Conservation (phyloP, 2,329 filamentous ascomycete species). For the Fusarium agapanthi region DNA sequence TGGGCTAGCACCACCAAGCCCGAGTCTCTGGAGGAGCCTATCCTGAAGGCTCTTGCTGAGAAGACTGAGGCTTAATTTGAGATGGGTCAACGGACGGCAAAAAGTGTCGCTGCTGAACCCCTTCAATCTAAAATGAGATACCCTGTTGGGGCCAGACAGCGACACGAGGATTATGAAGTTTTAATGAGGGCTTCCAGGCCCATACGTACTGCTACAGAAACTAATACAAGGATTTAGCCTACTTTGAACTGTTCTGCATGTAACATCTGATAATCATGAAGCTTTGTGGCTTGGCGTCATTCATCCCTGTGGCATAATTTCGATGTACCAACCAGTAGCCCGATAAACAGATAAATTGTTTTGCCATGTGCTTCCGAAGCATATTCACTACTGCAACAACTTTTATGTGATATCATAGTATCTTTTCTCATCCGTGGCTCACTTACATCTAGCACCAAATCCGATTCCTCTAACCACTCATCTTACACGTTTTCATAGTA, state of each 20-base stretch:
- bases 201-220: slow-evolving; percentile 3
- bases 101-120: not conserved
- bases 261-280: not conserved
- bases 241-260: not conserved
- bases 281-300: not conserved
- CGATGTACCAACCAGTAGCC: not conserved
- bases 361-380: not conserved
- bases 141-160: slow-evolving; percentile 13
- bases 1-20: slow-evolving; percentile 93
- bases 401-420: not conserved
- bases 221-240: slow-evolving; percentile 6
- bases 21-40: slow-evolving; percentile 77
- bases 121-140: slow-evolving; percentile 32
- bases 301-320: not conserved
- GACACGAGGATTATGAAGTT: not conserved
- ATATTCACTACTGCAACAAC: too few relatives aligned
- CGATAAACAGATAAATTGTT: not conserved
- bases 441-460: not conserved
- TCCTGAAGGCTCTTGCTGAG: slow-evolving; percentile 73
- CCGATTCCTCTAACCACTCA: not conserved
- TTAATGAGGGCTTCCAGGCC: slow-evolving; percentile 15
- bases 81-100: not conserved
- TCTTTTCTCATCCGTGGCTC: not conserved
- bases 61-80: slow-evolving; percentile 21
- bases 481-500: slow-evolving; percentile 48